Evolutionary conservation across 345 rosid genomes (phyloP), one percentile per base, ranked within the genome.

Genomic region (Cardamine chenopodiifolia): DNA sequence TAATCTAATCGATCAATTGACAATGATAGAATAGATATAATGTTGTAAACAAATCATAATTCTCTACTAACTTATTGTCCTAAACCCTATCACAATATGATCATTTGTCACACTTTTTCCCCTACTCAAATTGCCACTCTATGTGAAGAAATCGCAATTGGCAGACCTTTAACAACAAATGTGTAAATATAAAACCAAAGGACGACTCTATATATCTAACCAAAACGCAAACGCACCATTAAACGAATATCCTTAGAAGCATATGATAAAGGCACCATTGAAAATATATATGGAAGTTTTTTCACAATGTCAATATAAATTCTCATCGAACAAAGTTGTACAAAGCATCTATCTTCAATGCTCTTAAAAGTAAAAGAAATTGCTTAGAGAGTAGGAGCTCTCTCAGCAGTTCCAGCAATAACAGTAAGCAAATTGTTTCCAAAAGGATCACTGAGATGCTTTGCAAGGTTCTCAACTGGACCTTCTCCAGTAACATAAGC

Each of bases 381-480:
- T 11, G 69, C 79, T 90, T 75, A 91, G 29, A 94, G 92, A 53
- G 96, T 87, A 1, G 98, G 98, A 66, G 83, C 83, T 83, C 98
- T 91, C 77, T 94, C 97, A 1, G 80, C 93, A 2, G 84, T 58
- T 65, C 96, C 96, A 3, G 82, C 78, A 45, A 95, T 82, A 69
- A 94, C 98, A 0, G 98, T 91, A 74, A 94, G 97, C 90, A 94
- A 85, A 84, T 94, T 94, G 96, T 94, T 90, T 77, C 88, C 96
- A n/a, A 91, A 94, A 49, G 98, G 97, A 78, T 94, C 98, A 25
- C 92, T 87, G 79, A 94, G 96, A 74, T 91, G 99, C 66, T 90
- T 89, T 3, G 97, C 70, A 29, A 92, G 88, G 83, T 91, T 91
- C 88, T 95, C 97, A 6, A 95, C 97, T 0, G 97, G 97, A 45